Percentiles rank a stretch among this genome's conserved stretches.
These are phyloP conservation scores for Avena sativa DNA, from an alignment of 176 grass and related monocot species.

Conservation along the genomic window DNA sequence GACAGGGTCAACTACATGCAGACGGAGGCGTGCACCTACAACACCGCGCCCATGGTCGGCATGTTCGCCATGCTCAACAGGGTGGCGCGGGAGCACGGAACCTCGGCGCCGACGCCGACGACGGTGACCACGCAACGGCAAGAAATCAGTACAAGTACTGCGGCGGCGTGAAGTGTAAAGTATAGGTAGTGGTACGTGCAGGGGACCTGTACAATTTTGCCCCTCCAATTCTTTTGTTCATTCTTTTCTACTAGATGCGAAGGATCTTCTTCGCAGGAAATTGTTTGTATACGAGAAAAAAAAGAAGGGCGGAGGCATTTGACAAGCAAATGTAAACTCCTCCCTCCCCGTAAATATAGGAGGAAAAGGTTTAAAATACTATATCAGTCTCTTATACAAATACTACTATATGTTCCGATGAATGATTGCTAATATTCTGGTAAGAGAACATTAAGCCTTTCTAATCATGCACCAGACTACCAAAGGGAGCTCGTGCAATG, in stretches of 20 bases:
- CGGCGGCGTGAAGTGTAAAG: slow-evolving; percentile 45
- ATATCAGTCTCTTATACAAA: neutral
- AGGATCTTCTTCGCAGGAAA: slow-evolving; percentile 41
- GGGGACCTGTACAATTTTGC: slow-evolving; percentile 53
- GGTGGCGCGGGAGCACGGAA: neutral
- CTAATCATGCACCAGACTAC: slow-evolving; percentile 26
- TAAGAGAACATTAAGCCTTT: neutral
- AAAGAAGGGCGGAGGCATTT: slow-evolving; percentile 33
- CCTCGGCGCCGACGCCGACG: neutral
- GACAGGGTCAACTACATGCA: slow-evolving; percentile 62
- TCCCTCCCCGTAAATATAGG: slow-evolving; percentile 46
- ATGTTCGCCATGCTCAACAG: slow-evolving; percentile 72
- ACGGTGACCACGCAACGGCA: neutral
- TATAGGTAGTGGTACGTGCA: slow-evolving; percentile 42
- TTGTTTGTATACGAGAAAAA: slow-evolving; percentile 50
- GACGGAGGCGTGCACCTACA: slow-evolving; percentile 60
- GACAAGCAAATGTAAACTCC: slow-evolving; percentile 44
- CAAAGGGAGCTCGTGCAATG: slow-evolving; percentile 19
- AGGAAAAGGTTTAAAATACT: slow-evolving; percentile 4
- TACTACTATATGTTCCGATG: neutral
- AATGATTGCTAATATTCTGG: slow-evolving; percentile 8
- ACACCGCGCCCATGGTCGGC: slow-evolving; percentile 60
- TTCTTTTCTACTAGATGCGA: slow-evolving; percentile 49
- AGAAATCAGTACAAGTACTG: neutral
- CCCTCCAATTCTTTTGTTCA: slow-evolving; percentile 58